These are phyloP conservation scores for Yarrowia alimentaria DNA, from an alignment of 805 yeast genomes.

Conservation along the genomic window DNA sequence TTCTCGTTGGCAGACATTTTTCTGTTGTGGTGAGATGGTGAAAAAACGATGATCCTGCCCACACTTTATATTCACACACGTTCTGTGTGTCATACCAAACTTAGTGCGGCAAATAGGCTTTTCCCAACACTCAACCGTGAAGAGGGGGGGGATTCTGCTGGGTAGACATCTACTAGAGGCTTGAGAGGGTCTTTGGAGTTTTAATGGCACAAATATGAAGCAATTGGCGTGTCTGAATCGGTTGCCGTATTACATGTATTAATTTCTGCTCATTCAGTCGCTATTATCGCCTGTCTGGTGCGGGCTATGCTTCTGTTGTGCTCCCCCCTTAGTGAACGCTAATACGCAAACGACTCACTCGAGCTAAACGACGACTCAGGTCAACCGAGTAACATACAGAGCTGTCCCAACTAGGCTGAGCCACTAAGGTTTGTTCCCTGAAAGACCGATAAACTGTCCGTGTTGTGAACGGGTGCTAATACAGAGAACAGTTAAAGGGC, in stretches of 20 bases:
- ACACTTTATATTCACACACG: background rate
- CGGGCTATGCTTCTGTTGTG: constrained; percentile 25
- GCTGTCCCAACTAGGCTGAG: too few relatives aligned
- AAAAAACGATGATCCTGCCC: background rate
- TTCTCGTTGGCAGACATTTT: constrained; percentile 37
- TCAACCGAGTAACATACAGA: too few relatives aligned
- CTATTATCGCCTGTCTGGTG: too few relatives aligned
- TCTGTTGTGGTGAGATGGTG: constrained; percentile 2
- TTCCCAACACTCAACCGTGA: constrained; percentile 25
- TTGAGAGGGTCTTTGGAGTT: background rate
- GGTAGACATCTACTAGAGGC: background rate
- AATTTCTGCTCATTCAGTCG: too few relatives aligned
- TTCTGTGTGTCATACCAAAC: constrained; percentile 10
- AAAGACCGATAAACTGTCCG: too few relatives aligned
- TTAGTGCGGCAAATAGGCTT: background rate
- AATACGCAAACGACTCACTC: constrained; percentile 17
- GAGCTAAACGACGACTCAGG: constrained; percentile 9
- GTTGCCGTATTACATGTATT: too few relatives aligned
- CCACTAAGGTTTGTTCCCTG: too few relatives aligned
- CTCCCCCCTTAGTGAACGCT: background rate
- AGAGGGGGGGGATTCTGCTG: background rate
- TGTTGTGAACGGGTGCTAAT: too few relatives aligned
- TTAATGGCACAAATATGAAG: background rate
- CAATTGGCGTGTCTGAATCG: too few relatives aligned
- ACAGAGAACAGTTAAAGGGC: too few relatives aligned